Evolutionary conservation across 192 early-diverging fungal species (phyloP), one percentile per base, ranked within the genome.

Genomic region (Hyaloraphidium curvatum): DNA sequence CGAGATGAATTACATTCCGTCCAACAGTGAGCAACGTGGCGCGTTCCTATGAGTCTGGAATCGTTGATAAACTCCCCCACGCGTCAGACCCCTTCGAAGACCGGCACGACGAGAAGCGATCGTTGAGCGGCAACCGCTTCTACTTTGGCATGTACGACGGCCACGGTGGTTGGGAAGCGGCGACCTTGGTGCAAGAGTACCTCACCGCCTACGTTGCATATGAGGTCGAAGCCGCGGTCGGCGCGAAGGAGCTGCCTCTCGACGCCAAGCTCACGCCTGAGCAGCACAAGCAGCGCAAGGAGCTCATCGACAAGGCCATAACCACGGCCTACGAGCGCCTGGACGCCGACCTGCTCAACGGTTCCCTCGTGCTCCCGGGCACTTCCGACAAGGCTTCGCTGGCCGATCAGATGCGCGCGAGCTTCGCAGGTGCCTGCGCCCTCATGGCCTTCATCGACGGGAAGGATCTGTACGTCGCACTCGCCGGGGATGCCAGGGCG

Each of bases 101-200:
- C n/a, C n/a, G n/a, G n/a, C n/a, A n/a, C n/a, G n/a, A n/a, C n/a
- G n/a, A n/a, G n/a, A n/a, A n/a, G n/a, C n/a, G n/a, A n/a, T n/a
- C n/a, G n/a, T n/a, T n/a, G n/a, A n/a, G n/a, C n/a, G n/a, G n/a
- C n/a, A n/a, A n/a, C n/a, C 33, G 33, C 33, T 11, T n/a, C 33
- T 37, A 11, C 23, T 29, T 53, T 53, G 52, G 26, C 19, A 39
- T 53, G 13, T 53, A 29, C 19, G 52, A 53, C 37, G 52, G 52
- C 37, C 52, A 53, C 37, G 4, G 22, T 9, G 52, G 52, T 22
- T 26, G 22, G 4, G 26, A 53, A 26, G 22, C 22, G 22, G 52
- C 30, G 9, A 29, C 30, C 13, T 21, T 53, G 25, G 26, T 53
- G 9, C 23, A 21, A 41, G 23, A 19, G 11, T 39, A 26, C 22